phyloP scores from a whole-genome alignment of 1,139 yeast species.

The Magnusiomyces magnusii region DNA sequence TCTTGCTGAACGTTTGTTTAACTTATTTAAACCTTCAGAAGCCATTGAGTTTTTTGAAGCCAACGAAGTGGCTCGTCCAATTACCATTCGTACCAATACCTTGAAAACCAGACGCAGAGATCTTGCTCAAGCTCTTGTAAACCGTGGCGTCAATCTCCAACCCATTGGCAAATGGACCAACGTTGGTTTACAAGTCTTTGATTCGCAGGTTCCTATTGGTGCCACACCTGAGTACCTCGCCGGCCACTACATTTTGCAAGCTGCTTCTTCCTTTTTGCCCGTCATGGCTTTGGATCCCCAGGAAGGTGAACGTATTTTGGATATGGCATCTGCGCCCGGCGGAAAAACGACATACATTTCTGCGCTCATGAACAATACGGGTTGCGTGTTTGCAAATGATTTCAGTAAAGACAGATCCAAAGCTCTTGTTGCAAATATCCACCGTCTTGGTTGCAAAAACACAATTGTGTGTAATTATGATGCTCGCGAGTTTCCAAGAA shows the following conservation, averaged over 20 bases:
- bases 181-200: constrained; percentile 94
- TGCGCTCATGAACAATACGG: constrained; percentile 97
- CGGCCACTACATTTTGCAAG: constrained; percentile 96
- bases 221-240: constrained; percentile 99
- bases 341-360: constrained; percentile 97
- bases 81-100: constrained; percentile 95
- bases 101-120: constrained; percentile 92
- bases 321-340: constrained; percentile 99
- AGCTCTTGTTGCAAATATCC: constrained; percentile 93
- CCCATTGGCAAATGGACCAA: constrained; percentile 98
- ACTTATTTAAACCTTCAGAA: constrained; percentile 87
- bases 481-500: constrained; percentile 97
- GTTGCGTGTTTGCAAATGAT: constrained; percentile 96
- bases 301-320: constrained; percentile 89
- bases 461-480: constrained; percentile 96
- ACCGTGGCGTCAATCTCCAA: constrained; percentile 94
- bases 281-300: constrained; percentile 97
- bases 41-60: constrained; percentile 99
- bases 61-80: constrained; percentile 92
- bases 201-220: constrained; percentile 98
- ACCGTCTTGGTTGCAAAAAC: constrained; percentile 93
- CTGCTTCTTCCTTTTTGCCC: constrained; percentile 96
- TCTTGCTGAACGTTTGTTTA: constrained; percentile 87
- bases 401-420: constrained; percentile 94
- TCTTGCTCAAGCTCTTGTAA: constrained; percentile 87